Percentiles rank a stretch among this genome's conserved stretches.
phyloP scores from a whole-genome alignment of 768 basidiomycete species.

The Boletus sp. region DNA sequence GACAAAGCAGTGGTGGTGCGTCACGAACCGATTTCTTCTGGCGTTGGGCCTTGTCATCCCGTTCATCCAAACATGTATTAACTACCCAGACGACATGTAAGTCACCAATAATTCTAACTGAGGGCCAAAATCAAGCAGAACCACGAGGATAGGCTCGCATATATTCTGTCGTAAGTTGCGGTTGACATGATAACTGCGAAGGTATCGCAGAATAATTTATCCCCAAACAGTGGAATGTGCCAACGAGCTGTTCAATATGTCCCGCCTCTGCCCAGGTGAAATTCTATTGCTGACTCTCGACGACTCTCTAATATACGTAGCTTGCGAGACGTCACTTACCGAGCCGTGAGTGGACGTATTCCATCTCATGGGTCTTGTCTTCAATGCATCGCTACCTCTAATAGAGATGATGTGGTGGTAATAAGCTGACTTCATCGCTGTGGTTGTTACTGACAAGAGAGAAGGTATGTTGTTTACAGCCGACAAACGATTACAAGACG shows the following conservation, averaged over 20 bases:
- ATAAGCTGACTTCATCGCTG: conserved; percentile 10
- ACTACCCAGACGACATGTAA: conserved; percentile 53
- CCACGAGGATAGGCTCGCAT: conserved; percentile 61
- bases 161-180: conserved; percentile 69
- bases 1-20: conserved; percentile 88
- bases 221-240: conserved; percentile 69
- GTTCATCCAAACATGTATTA: conserved; percentile 13
- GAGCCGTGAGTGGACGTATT: conserved; percentile 59
- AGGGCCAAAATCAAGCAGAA: neutral
- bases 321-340: conserved; percentile 75
- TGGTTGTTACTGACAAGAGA: conserved; percentile 2
- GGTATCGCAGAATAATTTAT: neutral
- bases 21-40: conserved; percentile 12
- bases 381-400: neutral
- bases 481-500: conserved; percentile 90
- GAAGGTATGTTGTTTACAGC: conserved; percentile 79
- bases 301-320: conserved; percentile 35
- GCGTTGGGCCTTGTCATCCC: neutral
- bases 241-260: conserved; percentile 75
- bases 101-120: conserved; percentile 13
- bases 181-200: neutral
- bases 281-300: neutral
- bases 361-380: neutral
- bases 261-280: conserved; percentile 76
- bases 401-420: conserved; percentile 59